Conservation (phyloP, 2,329 filamentous ascomycete genomes). For the Trichoderma sp. region DNA sequence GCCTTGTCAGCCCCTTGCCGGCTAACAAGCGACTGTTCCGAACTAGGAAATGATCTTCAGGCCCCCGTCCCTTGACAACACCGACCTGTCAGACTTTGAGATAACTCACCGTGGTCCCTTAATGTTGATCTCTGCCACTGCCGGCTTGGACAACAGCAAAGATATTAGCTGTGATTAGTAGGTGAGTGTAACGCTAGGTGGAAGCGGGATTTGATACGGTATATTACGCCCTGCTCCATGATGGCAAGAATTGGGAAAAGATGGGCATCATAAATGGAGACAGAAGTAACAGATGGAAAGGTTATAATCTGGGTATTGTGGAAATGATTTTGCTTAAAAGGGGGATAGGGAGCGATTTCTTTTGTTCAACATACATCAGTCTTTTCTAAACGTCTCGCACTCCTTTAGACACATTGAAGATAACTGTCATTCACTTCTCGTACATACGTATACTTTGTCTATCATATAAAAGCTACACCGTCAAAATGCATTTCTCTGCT, state of each 20-base stretch:
- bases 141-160: background rate
- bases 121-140: slow-evolving; percentile 1
- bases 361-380: background rate
- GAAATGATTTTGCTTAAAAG: background rate
- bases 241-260: background rate
- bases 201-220: background rate
- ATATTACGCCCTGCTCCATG: background rate
- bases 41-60: slow-evolving; percentile 2
- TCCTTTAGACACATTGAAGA: background rate
- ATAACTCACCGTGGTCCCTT: background rate
- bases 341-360: background rate
- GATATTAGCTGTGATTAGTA: background rate
- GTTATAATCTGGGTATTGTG: background rate
- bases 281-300: background rate
- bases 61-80: background rate
- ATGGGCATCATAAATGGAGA: background rate
- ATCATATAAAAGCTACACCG: background rate
- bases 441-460: background rate
- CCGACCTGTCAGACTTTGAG: slow-evolving; percentile 5
- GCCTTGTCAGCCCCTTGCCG: background rate
- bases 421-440: background rate
- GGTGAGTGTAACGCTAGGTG: background rate
- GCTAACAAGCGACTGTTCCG: background rate
- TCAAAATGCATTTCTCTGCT: slow-evolving; percentile 15
- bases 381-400: background rate